Base-by-base conservation (phyloP, 2,329 filamentous ascomycete genomes). In the Claviceps capensis region DNA sequence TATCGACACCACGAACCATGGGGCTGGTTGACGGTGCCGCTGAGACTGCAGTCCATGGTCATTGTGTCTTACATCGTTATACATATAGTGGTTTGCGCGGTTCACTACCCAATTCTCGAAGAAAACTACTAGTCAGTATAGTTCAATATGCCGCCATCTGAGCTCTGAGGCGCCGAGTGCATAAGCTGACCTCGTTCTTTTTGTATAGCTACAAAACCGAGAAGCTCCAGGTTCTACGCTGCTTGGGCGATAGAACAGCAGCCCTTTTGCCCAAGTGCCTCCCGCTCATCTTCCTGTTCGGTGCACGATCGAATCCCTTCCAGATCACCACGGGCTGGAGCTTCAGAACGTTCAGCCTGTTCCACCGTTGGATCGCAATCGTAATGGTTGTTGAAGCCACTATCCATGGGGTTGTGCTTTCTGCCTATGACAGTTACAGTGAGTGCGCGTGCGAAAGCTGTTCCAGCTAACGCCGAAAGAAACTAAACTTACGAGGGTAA, bases 251-350 rank as follows among this genome's bases (percentile, higher is more conserved):
- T 55, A 72, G 81, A 38, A 77, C 78, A 1, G 79, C 78, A 1
- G 73, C 79, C 48, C 67, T 84, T 36, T 74, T 77, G 0, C 73
- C 78, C 48, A 76, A 74, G 2, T 80, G 81, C 54, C 66, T 84
- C 8, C 76, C 78, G 1, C 60, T 82, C 14, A 60, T 83, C 0
- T 83, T 79, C 75, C 63, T 83, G 1, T 84, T 85, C 57, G 76
- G 74, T 1, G 74, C 75, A 53, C 71, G 82, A 30, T 83, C 83
- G 56, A 82, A 84, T 55, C 63, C 78, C 0, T 68, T 84, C 36
- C 65, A 82, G 43, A 79, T 76, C 73, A 61, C 77, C 1, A 84
- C 81, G 0, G 81, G 81, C 1, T 85, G 81, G 79, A 77, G 74
- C 23, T 83, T 79, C 58, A 70, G 72, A 6, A 79, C 77, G 0